Conservation (phyloP, 2,329 filamentous ascomycete species). For the Xylaria polymorpha region DNA sequence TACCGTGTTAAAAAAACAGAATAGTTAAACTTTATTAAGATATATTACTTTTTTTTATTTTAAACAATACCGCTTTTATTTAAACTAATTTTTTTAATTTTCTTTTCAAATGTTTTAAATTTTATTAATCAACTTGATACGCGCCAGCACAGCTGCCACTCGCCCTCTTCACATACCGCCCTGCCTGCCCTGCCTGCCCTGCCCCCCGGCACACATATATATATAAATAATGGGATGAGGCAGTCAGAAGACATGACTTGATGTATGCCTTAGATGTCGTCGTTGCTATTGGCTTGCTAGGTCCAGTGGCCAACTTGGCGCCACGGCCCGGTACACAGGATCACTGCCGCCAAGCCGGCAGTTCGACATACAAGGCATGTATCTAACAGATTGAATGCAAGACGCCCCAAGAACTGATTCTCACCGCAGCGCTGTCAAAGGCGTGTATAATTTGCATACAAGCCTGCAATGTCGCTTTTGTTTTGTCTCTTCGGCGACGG, state of each 20-base stretch:
- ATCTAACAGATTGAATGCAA: slow-evolving; percentile 25
- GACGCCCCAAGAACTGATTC: slow-evolving; percentile 20
- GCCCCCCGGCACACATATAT: too few species aligned
- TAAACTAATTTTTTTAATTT: too few species aligned
- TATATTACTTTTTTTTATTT: too few species aligned
- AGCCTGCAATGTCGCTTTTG: slow-evolving; percentile 18
- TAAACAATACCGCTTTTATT: too few species aligned
- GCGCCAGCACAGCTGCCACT: too few species aligned
- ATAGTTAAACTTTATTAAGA: too few species aligned
- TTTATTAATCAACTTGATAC: too few species aligned
- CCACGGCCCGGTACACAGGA: slow-evolving; percentile 28
- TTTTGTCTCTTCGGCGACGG: slow-evolving; percentile 21
- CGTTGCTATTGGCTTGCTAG: slow-evolving; percentile 30
- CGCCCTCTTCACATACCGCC: too few species aligned
- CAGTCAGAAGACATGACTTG: slow-evolving; percentile 24
- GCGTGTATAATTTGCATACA: slow-evolving; percentile 21
- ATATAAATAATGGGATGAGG: too few species aligned
- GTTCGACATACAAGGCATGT: slow-evolving; percentile 33
- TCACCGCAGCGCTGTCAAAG: slow-evolving; percentile 24
- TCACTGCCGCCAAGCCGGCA: slow-evolving; percentile 34
- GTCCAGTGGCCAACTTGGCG: slow-evolving; percentile 27
- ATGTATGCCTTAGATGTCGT: slow-evolving; percentile 16
- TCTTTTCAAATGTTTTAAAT: too few species aligned
- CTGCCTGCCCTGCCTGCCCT: too few species aligned
- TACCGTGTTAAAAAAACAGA: too few species aligned